These are phyloP conservation scores for Solanum hybrid DNA, from an alignment of 305 asterid genomes.

Conservation along the genomic window DNA sequence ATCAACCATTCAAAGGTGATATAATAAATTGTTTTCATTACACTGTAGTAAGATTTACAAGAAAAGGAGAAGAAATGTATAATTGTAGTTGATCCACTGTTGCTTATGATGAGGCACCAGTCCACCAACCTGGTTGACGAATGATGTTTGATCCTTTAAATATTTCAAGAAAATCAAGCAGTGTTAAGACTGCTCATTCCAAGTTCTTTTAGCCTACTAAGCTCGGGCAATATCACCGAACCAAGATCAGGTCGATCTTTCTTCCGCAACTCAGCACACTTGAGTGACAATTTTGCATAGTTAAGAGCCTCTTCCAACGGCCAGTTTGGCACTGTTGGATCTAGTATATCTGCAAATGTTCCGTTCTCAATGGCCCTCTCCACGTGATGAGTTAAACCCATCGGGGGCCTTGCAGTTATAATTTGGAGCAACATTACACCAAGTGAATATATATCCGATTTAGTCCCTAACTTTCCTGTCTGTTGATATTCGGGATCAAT, in stretches of 20 bases:
- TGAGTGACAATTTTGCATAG: constrained; percentile 19
- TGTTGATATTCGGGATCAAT: constrained; percentile 26
- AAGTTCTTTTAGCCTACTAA: constrained; percentile 12
- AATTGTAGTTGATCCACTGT: not conserved
- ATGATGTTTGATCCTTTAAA: not conserved
- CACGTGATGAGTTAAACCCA: constrained; percentile 21
- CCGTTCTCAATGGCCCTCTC: constrained; percentile 21
- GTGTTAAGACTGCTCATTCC: constrained; percentile 4
- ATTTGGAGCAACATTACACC: constrained; percentile 23
- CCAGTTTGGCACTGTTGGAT: constrained; percentile 24
- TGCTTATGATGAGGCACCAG: not conserved
- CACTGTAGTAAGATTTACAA: not conserved
- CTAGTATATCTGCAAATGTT: constrained; percentile 14
- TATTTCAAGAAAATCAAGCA: not conserved
- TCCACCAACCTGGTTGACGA: not conserved
- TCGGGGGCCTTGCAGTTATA: constrained; percentile 22
- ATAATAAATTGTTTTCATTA: not conserved
- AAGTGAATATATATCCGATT: constrained; percentile 22
- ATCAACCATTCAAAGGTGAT: not conserved
- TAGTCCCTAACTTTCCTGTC: constrained; percentile 24
- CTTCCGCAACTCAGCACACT: constrained; percentile 23
- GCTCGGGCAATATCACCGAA: constrained; percentile 16
- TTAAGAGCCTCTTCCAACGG: constrained; percentile 17
- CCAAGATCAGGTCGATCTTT: constrained; percentile 28
- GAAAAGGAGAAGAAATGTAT: not conserved